Evolutionary conservation across 2,329 filamentous ascomycete species (phyloP).

Genomic region (Pleoardoris graminearum): DNA sequence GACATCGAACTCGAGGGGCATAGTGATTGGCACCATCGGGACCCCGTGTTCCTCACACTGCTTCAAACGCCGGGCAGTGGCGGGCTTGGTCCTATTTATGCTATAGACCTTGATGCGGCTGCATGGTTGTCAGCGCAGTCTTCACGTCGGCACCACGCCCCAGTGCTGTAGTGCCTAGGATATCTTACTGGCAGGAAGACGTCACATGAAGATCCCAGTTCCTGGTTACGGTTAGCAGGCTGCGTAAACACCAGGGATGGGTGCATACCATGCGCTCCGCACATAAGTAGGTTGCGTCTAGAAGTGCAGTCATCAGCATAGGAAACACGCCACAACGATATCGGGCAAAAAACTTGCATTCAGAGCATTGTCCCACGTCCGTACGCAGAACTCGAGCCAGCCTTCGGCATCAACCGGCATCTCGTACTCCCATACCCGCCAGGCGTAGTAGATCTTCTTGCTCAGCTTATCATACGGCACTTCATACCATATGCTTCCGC

Average conservation of each 20-base stretch:
- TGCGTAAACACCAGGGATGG: background rate
- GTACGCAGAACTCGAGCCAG: constrained; percentile 51
- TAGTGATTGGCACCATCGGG: constrained; percentile 58
- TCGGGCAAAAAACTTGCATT: constrained; percentile 33
- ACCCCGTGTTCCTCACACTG: constrained; percentile 55
- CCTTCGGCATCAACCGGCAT: constrained; percentile 60
- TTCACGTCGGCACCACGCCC: background rate
- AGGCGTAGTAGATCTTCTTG: constrained; percentile 63
- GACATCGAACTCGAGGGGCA: constrained; percentile 55
- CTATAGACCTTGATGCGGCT: constrained; percentile 59
- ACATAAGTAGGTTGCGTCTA: constrained; percentile 50
- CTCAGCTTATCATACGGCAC: constrained; percentile 64
- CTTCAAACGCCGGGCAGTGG: constrained; percentile 56
- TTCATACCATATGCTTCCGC: constrained; percentile 66
- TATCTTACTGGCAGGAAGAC: constrained; percentile 57
- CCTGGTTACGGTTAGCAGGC: constrained; percentile 19
- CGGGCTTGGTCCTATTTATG: constrained; percentile 57
- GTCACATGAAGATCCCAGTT: constrained; percentile 71
- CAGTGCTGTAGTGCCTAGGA: background rate
- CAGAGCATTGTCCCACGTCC: constrained; percentile 52
- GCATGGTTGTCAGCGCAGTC: constrained; percentile 15
- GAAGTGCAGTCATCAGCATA: constrained; percentile 18
- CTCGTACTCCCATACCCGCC: constrained; percentile 66
- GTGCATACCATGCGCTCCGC: constrained; percentile 41
- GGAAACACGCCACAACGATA: background rate